Evolutionary conservation across 345 rosid species (phyloP), one percentile per base, ranked within the genome.

Genomic region (Orychophragmus violaceus): DNA sequence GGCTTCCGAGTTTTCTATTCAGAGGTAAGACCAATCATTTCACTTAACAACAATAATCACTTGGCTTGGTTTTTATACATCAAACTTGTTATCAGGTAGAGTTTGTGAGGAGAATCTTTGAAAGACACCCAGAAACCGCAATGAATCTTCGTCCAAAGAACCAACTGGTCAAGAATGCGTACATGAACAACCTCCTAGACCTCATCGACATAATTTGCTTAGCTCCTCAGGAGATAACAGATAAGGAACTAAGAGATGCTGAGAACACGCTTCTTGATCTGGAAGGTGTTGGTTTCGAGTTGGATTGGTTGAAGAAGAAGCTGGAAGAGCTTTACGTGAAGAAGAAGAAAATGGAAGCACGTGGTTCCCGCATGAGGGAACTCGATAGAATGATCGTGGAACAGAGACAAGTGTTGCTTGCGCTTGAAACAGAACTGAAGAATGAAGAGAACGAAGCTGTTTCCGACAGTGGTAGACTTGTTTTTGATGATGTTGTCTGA

Each of bases 51-150:
- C 39, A 6, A 13, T 30, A 0, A 30, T 42, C 8, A 41, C 14
- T 33, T 70, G 12, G 22, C n/a, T 35, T 35, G n/a, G 39, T 32
- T 8, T 32, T 32, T 5, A 1, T 32, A 32, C 36, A 32, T 32
- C 36, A 32, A 8, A 29, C 33, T 45, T 48, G 44, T 48, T 73
- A 5, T 41, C 50, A 66, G 77, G 72, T 65, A 8, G 74, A 75
- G 11, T 57, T 3, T 45, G 72, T 75, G 23, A 62, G 66, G 12
- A 64, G 55, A 28, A 63, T 75, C 54, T 75, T 75, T 25, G 78
- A 69, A 39, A 69, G 19, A 37, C 78, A 75, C 17, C 74, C 78
- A 48, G 78, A 75, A 52, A 56, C 73, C 0, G 70, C 74, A 17
- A 2, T 0, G 24, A 62, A 50, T 30, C 0, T 68, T 56, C 70